phyloP scores from a whole-genome alignment of 441 rosid species.

The Flueggea neowawraea region DNA sequence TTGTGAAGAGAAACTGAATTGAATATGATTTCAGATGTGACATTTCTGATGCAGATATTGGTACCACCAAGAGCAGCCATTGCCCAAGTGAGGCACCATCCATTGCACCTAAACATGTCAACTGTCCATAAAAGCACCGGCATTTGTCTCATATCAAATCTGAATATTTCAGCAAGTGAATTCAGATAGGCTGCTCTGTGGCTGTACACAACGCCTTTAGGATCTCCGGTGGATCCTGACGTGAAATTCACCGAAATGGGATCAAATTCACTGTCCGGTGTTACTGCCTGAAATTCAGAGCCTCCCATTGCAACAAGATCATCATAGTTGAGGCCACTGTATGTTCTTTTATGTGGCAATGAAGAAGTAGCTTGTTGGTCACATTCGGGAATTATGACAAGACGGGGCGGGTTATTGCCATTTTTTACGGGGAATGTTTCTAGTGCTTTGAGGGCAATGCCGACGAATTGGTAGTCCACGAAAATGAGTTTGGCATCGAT shows the following conservation, averaged over 20 bases:
- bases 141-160: conserved; percentile 25
- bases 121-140: conserved; percentile 55
- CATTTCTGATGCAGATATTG: conserved; percentile 41
- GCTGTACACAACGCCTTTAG: conserved; percentile 57
- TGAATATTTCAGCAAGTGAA: conserved; percentile 37
- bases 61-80: conserved; percentile 55
- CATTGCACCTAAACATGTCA: conserved; percentile 70
- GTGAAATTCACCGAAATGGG: conserved; percentile 55
- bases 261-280: conserved; percentile 37
- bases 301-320: conserved; percentile 24
- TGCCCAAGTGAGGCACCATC: conserved; percentile 62
- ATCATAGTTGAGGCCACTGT: conserved; percentile 21
- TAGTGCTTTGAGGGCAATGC: conserved; percentile 23
- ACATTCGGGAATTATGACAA: conserved; percentile 28
- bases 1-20: conserved; percentile 28
- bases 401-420: conserved; percentile 16
- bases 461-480: conserved; percentile 31
- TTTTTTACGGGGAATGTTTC: conserved; percentile 9
- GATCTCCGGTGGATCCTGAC: conserved; percentile 61
- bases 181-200: conserved; percentile 55
- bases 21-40: conserved; percentile 26
- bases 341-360: neutral
- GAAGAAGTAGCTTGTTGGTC: conserved; percentile 5
- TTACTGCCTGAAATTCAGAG: conserved; percentile 23
- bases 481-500: conserved; percentile 40